Percentiles rank a stretch among this genome's conserved stretches.
phyloP scores from a whole-genome alignment of 2,329 filamentous ascomycete genomes.

The Pezicula neosporulosa region DNA sequence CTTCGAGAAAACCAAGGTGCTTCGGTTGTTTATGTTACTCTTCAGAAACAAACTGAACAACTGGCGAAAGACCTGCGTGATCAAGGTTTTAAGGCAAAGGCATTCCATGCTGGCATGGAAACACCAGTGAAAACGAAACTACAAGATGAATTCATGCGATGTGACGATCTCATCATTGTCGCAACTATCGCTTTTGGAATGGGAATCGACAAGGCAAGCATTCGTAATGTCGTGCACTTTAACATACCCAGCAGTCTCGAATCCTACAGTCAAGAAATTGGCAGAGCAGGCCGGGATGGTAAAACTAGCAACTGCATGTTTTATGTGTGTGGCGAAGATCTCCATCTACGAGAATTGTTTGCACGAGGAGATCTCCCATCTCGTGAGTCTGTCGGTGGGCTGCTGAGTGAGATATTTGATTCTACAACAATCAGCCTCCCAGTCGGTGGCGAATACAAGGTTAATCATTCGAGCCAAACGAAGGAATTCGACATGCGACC shows the following conservation, averaged over 20 bases:
- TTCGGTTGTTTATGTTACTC: slow-evolving; percentile 58
- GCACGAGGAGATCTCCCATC: slow-evolving; percentile 57
- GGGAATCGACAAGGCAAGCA: slow-evolving; percentile 55
- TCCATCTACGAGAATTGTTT: slow-evolving; percentile 56
- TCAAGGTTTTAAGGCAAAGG: slow-evolving; percentile 37
- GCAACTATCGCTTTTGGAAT: slow-evolving; percentile 59
- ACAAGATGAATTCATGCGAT: slow-evolving; percentile 50
- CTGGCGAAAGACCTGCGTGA: slow-evolving; percentile 35
- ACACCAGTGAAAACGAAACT: slow-evolving; percentile 38
- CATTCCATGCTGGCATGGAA: slow-evolving; percentile 50
- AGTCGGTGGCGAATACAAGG: slow-evolving; percentile 41
- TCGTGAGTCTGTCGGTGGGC: slow-evolving; percentile 38
- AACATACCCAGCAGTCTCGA: slow-evolving; percentile 49
- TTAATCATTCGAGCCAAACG: slow-evolving; percentile 41
- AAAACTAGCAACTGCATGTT: slow-evolving; percentile 52
- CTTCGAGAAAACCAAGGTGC: slow-evolving; percentile 48
- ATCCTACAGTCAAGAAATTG: slow-evolving; percentile 55
- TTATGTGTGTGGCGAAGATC: slow-evolving; percentile 53
- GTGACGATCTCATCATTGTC: slow-evolving; percentile 41
- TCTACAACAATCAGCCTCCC: slow-evolving; percentile 26
- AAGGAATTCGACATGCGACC: slow-evolving; percentile 50
- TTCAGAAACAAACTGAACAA: slow-evolving; percentile 48
- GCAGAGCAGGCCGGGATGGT: slow-evolving; percentile 52
- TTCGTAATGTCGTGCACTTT: slow-evolving; percentile 52
- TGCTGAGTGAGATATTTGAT: slow-evolving; percentile 51